Evolutionary conservation across 2,329 filamentous ascomycete species (phyloP), one percentile per base, ranked within the genome.

Genomic region (Diaporthe eres): DNA sequence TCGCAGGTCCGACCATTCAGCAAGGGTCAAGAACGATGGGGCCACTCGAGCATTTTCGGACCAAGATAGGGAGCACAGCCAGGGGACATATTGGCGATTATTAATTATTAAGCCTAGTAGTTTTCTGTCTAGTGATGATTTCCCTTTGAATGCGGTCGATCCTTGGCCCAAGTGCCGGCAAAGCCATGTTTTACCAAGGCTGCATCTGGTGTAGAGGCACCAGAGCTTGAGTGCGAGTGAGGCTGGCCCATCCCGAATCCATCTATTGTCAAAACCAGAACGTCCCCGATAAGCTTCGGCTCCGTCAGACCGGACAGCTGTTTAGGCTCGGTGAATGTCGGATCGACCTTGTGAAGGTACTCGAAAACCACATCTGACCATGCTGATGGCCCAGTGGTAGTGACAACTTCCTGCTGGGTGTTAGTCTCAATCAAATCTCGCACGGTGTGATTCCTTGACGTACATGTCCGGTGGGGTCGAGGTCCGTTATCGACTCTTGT

Each of bases 311-410:
- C 72, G 17, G 71, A 77, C 49, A 79, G 61, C 55, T 79, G 58
- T 58, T 71, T 72, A 19, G 39, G 42, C 42, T 70, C 76, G 4
- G n/a, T 76, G 34, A 79, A 34, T 3, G 71, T 72, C 6, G 78
- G 76, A 39, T 82, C 78, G 58, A 75, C 74, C 68, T 74, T 58
- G 63, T 78, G 79, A 60, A 84, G 71, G 65, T 82, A 77, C 44
- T 79, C 77, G 13, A 81, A 80, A 49, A 84, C 79, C 19, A 82
- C 79, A 25, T 82, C 82, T 17, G 82, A 82, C 77, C 80, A 84
- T 2, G 82, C 80, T n/a, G 80, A 79, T 0, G 82, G 82, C 0
- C 82, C 82, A 1, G 82, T 82, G 17, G 81, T 80, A 73, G 79
- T 82, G 79, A 83, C 80, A 7, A 83, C 80, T 47, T 83, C 81